These are phyloP conservation scores for Kazachstania taianensis DNA, from an alignment of 805 yeast species.

Conservation along the genomic window DNA sequence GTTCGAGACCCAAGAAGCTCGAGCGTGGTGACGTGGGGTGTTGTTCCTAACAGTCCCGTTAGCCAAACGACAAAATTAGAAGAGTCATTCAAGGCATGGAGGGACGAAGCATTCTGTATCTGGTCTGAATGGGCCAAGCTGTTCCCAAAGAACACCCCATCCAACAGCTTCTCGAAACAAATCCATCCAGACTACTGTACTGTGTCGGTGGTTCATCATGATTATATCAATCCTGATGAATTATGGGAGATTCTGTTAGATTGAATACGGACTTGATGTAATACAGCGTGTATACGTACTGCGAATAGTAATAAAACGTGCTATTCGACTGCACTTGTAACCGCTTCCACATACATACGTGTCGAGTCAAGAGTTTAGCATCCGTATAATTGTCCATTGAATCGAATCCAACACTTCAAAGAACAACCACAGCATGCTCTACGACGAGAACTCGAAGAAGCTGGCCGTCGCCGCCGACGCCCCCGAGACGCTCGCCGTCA, in stretches of 20 bases:
- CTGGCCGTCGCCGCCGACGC: constrained; percentile 10
- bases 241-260: constrained; percentile 58
- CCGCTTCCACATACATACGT: no score
- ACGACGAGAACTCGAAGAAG: constrained; percentile 24
- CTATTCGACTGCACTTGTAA: no score
- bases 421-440: constrained; percentile 6
- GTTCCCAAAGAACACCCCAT: constrained; percentile 43
- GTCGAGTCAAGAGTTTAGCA: no score
- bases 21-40: constrained; percentile 96
- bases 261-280: no score
- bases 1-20: no score
- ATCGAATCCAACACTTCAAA: no score
- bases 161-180: constrained; percentile 50
- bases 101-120: constrained; percentile 85
- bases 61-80: constrained; percentile 89
- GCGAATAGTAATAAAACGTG: no score
- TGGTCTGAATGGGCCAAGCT: constrained; percentile 89
- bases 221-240: constrained; percentile 59
- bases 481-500: constrained; percentile 12
- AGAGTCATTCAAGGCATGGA: constrained; percentile 92
- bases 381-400: no score
- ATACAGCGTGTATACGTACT: no score
- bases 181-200: constrained; percentile 57
- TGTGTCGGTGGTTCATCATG: constrained; percentile 83
- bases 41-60: constrained; percentile 81